phyloP scores from a whole-genome alignment of 805 yeast genomes.

The Schwanniomyces sp. region DNA sequence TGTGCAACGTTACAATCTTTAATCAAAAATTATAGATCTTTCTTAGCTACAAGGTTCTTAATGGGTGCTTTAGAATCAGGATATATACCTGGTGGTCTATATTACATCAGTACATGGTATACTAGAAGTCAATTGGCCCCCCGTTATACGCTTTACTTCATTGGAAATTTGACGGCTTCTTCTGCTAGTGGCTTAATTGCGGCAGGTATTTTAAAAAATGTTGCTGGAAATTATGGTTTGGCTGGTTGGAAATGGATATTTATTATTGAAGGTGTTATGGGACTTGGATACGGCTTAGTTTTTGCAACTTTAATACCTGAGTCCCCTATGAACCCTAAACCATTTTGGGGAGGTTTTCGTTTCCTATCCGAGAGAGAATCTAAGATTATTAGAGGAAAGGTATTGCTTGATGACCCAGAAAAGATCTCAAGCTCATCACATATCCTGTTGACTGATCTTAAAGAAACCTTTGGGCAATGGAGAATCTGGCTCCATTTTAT shows the following conservation, averaged over 20 bases:
- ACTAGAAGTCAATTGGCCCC: slow-evolving; percentile 13
- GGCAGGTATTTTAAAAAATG: slow-evolving; percentile 5
- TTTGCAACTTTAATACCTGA: slow-evolving; percentile 4
- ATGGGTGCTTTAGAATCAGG: slow-evolving; percentile 48
- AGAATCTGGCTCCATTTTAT: slow-evolving; percentile 8
- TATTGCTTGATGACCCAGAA: slow-evolving; percentile 14
- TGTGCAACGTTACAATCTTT: slow-evolving; percentile 6
- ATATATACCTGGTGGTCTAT: slow-evolving; percentile 40
- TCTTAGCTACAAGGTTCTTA: slow-evolving; percentile 28
- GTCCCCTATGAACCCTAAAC: slow-evolving; percentile 3
- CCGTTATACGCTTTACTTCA: slow-evolving; percentile 3
- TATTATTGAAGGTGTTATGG: slow-evolving; percentile 5
- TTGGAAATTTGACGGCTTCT: slow-evolving; percentile 2
- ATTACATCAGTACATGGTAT: slow-evolving; percentile 43
- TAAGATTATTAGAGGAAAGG: slow-evolving; percentile 7
- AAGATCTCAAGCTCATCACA: slow-evolving; percentile 4
- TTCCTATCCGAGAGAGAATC: slow-evolving; percentile 8
- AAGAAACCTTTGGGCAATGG: slow-evolving; percentile 6
- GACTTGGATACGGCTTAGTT: slow-evolving; percentile 2
- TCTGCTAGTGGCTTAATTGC: slow-evolving; percentile 3
- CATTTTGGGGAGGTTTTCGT: slow-evolving; percentile 3
- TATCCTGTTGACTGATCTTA: slow-evolving; percentile 4
- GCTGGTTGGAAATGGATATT: slow-evolving; percentile 9
- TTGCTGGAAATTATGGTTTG: slow-evolving; percentile 2
- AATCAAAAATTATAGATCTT: slow-evolving; percentile 1